Conservation (phyloP, 2,329 filamentous ascomycete genomes). For the Coleophoma eucalyptorum region DNA sequence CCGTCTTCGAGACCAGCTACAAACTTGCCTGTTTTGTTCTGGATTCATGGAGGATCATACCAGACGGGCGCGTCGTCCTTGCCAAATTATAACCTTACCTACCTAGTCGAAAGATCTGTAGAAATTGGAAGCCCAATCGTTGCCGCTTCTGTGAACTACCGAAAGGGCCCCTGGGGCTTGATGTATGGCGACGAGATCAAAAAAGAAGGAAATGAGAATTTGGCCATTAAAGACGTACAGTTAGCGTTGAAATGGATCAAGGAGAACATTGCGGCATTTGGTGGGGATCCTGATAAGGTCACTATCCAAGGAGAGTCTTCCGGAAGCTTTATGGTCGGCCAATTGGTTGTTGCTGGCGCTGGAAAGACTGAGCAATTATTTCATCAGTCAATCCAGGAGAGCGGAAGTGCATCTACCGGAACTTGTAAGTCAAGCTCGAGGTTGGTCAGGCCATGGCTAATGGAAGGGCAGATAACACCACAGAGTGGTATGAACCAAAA, state of each 20-base stretch:
- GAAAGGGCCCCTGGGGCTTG: slow-evolving; percentile 65
- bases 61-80: slow-evolving; percentile 6
- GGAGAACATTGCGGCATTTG: slow-evolving; percentile 46
- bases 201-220: slow-evolving; percentile 52
- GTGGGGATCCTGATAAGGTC: slow-evolving; percentile 15
- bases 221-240: slow-evolving; percentile 59
- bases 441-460: neutral
- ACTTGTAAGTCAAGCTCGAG: neutral
- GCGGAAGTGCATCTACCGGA: neutral
- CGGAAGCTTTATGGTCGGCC: slow-evolving; percentile 40
- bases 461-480: neutral
- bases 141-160: slow-evolving; percentile 53
- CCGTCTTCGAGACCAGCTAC: slow-evolving; percentile 34
- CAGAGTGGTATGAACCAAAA: slow-evolving; percentile 1
- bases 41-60: slow-evolving; percentile 40
- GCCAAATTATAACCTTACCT: slow-evolving; percentile 43
- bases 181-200: slow-evolving; percentile 48
- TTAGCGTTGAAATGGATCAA: slow-evolving; percentile 54
- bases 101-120: slow-evolving; percentile 43
- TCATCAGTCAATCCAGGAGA: slow-evolving; percentile 1
- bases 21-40: slow-evolving; percentile 46
- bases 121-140: slow-evolving; percentile 31
- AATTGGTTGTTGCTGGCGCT: slow-evolving; percentile 36
- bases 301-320: slow-evolving; percentile 40
- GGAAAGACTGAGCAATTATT: slow-evolving; percentile 1